Base-by-base conservation (phyloP, 2,329 filamentous ascomycete genomes). In the Shiraia sp. region DNA sequence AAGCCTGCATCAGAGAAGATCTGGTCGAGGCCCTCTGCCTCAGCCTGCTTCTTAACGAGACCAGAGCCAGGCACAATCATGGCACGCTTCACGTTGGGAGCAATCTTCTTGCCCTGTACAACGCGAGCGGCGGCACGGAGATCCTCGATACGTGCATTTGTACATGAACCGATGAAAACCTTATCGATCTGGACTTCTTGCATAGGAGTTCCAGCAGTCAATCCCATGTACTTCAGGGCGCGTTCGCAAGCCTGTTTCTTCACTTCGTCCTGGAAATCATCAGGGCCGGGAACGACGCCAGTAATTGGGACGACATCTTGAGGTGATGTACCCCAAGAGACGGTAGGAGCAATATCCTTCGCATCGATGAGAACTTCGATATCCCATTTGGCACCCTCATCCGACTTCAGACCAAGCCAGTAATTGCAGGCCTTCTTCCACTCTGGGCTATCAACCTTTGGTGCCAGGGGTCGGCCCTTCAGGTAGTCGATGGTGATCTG, bases 41-140 rank as follows among this genome's bases (percentile, higher is more conserved):
- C 92, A 5, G 93, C 93, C 71, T 90, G 87, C 47, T 85, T 82
- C 79, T 96, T 97, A 60, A 99, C 87, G 6, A 97, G 81, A 55
- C 93, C 93, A 38, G 92, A 97, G 4, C 93, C 93, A 33, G 93
- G 93, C 4, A 99, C 93, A 32, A 99, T 85, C 90, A 99, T 90
- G 48, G 92, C 93, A 40, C 89, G 84, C 79, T 90, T 96, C 66
- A 99, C 81, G 66, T 96, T 97, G 26, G 81, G 65, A 2, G 93
- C 92, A 53, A 96, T 76, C 75, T 90, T 92, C 73, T 83, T 88
- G 62, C 92, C 93, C 68, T 91, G 83, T 47, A 96, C 88, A 27
- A 99, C 82, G 45, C 83, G 79, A 28, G 93, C 90, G 8, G 92
- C 93, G 22, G 88, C 87, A 28, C 92, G 84, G 53, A 99, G 77